Conservation (phyloP, 2,329 filamentous ascomycete genomes). For the Teratosphaeria epicoccoides region DNA sequence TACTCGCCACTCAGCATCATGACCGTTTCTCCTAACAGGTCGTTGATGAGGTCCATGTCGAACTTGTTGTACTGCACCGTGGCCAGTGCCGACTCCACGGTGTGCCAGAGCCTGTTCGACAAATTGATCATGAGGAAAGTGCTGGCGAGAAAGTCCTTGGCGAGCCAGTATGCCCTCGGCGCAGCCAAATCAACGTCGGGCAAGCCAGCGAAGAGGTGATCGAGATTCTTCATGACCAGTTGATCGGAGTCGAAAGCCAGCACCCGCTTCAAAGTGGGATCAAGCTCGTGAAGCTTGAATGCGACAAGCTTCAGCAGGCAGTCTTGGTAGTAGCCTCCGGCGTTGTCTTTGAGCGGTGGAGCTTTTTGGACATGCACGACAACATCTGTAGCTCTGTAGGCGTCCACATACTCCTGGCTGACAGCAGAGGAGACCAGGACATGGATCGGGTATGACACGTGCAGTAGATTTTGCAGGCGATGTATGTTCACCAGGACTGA, state of each 20-base stretch:
- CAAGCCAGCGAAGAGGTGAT: constrained; percentile 20
- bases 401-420: constrained; percentile 10
- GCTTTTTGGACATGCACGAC: constrained; percentile 13
- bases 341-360: constrained; percentile 10
- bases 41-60: constrained; percentile 24
- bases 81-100: constrained; percentile 12
- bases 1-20: constrained; percentile 20
- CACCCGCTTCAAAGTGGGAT: constrained; percentile 13
- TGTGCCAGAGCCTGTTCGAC: constrained; percentile 17
- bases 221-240: constrained; percentile 20
- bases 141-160: constrained; percentile 17
- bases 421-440: constrained; percentile 15
- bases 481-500: constrained; percentile 22
- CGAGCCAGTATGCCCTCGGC: constrained; percentile 23
- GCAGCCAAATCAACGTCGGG: constrained; percentile 18
- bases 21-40: constrained; percentile 18
- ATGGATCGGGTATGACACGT: constrained; percentile 14
- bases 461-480: constrained; percentile 12
- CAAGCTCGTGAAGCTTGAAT: constrained; percentile 21
- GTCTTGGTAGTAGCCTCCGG: constrained; percentile 16
- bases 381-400: constrained; percentile 8
- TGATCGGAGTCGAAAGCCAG: constrained; percentile 22
- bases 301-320: constrained; percentile 21
- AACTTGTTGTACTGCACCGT: constrained; percentile 13
- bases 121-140: constrained; percentile 22